Evolutionary conservation across 176 grass and related monocot species (phyloP).

Genomic region (Bolboschoenus planiculmis): DNA sequence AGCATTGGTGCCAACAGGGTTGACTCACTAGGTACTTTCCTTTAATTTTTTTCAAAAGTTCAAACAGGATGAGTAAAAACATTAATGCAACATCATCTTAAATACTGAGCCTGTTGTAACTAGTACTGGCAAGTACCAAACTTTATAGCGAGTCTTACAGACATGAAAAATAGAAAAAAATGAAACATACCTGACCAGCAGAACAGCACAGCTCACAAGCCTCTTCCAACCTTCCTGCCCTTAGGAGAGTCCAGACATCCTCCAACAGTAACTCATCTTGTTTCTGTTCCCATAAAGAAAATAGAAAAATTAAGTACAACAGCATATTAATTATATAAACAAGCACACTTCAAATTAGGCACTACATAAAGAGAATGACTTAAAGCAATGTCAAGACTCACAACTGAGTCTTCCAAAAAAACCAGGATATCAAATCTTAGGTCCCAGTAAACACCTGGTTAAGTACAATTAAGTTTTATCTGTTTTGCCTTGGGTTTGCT

Average conservation of each 20-base stretch:
- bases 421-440: not conserved
- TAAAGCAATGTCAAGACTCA: not conserved
- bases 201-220: conserved; percentile 86
- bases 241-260: conserved; percentile 93
- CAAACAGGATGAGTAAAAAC: not conserved
- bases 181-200: conserved; percentile 70
- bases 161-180: conserved; percentile 6
- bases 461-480: not conserved
- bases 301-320: not conserved
- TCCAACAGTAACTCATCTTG: conserved; percentile 94
- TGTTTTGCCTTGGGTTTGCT: not conserved
- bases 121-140: conserved; percentile 1
- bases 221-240: conserved; percentile 89
- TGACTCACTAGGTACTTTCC: not conserved
- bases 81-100: not conserved
- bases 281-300: conserved; percentile 54
- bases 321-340: not conserved
- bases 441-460: not conserved
- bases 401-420: not conserved
- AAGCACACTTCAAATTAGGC: not conserved
- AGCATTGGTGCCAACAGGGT: not conserved
- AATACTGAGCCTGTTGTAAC: not conserved
- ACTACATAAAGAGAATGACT: not conserved
- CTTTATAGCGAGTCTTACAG: not conserved
- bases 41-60: not conserved